Evolutionary conservation across 2,329 filamentous ascomycete genomes (phyloP), one percentile per base, ranked within the genome.

Genomic region (Parasarocladium wereldwijsianum): DNA sequence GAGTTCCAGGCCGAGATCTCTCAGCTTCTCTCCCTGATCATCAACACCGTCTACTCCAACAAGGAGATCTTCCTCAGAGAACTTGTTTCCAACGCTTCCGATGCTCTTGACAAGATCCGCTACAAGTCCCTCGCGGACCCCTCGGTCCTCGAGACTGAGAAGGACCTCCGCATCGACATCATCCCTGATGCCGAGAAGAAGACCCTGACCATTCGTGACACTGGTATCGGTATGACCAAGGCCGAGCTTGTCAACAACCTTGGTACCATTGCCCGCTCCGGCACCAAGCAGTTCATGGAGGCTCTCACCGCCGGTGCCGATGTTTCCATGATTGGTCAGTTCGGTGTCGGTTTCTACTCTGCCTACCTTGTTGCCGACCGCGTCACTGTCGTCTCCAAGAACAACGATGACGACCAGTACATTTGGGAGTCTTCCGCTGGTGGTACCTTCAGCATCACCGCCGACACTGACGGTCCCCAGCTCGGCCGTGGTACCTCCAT

Each of bases 1-100:
- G 87, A 96, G 80, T 98, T 96, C 72, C 90, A 98, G 80, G 90
- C 90, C 80, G 90, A 98, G 82, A 98, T 98, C 59, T 96, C 87
- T 81, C 90, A 98, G 83, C 83, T 98, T 45, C 81, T 98, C 57
- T 85, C 79, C 47, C 82, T 98, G 59, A 98, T 98, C 66, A 98
- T 98, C 76, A 98, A 98, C 82, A 96, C 90, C 45, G 90, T 98
- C 69, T 98, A 96, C 75, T 94, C 86, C 49, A 98, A 98, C 80
- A 98, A 98, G 75, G 90, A 96, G 68, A 96, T 98, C 58, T 98
- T 98, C 78, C 68, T 98, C 51, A 72, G 90, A 79, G 90, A 98
- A 68, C 58, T 98, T 50, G 83, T 98, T 54, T 96, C 90, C 66
- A 98, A 98, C 67, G 79, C 80, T 55, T 96, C 87, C 52, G 90